Evolutionary conservation across 1,284 basidiomycete species (phyloP).

Genomic region (Gomphus bonarii): DNA sequence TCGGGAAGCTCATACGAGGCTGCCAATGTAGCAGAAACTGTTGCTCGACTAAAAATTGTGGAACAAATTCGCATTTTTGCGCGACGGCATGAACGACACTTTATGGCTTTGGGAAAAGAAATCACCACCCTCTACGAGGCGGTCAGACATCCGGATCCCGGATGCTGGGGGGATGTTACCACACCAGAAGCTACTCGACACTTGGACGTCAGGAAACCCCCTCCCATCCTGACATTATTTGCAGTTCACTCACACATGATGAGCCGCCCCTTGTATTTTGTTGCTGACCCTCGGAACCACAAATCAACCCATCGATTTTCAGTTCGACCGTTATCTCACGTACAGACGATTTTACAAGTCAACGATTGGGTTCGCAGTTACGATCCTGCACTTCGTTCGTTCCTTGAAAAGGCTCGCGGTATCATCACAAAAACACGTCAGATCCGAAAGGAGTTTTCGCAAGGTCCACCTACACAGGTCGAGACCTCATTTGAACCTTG

Average conservation of each 20-base stretch:
- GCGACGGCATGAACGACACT: constrained; percentile 30
- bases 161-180: constrained; percentile 42
- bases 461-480: constrained; percentile 21
- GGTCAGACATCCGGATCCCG: constrained; percentile 34
- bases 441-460: constrained; percentile 19
- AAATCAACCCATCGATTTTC: constrained; percentile 49
- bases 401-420: constrained; percentile 44
- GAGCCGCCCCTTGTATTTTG: constrained; percentile 49
- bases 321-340: constrained; percentile 57
- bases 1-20: constrained; percentile 15
- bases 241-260: constrained; percentile 74
- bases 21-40: constrained; percentile 26
- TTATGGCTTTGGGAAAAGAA: constrained; percentile 24
- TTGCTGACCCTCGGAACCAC: constrained; percentile 49
- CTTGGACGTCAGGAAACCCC: constrained; percentile 24
- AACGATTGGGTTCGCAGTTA: constrained; percentile 37
- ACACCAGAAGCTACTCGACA: constrained; percentile 38
- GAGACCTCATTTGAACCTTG: constrained; percentile 31
- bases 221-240: constrained; percentile 34
- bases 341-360: constrained; percentile 47
- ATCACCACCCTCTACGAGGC: constrained; percentile 32
- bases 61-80: constrained; percentile 42
- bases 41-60: constrained; percentile 50
- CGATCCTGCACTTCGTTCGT: constrained; percentile 38
- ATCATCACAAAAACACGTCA: constrained; percentile 30